Base-by-base conservation (phyloP, 2,329 filamentous ascomycete genomes). In the Colletotrichum limetticola region DNA sequence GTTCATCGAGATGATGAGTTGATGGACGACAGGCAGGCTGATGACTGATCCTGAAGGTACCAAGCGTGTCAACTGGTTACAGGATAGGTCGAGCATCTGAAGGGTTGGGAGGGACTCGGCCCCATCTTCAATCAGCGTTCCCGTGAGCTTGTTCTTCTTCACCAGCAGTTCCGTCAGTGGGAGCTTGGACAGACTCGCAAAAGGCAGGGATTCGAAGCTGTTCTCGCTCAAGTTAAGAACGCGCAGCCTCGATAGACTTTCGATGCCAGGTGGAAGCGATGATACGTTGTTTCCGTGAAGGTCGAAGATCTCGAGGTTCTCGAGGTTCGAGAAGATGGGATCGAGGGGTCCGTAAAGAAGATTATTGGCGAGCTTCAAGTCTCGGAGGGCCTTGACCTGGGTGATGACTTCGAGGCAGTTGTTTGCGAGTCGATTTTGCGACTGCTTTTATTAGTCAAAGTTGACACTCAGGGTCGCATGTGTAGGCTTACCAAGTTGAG, bases 221-320 rank as follows among this genome's bases (percentile, higher is more conserved):
- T 99, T 99, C 76, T 95, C 91, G 70, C 92, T 91, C 26, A 98
- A 80, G 78, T 98, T 96, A 63, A 98, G 84, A 11, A 93, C 88
- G 30, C 93, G 91, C 35, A 99, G 87, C 28, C 89, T 89, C 3
- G 85, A 84, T 74, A 98, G 88, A 32, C 90, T 88, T n/a, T 88
- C 87, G 2, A 98, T 79, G 14, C 89, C 88, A 11, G 88, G 83
- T 0, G 95, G 94, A 19, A 99, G 85, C 1, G 87, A 86, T 8
- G 92, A 91, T 24, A 99, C 87, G 74, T 91, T 90, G 82, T 99
- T 99, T 16, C 90, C 89, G 75, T 94, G 94, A 9, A 98, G 79
- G 75, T 98, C 95, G 9, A 98, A 85, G 22, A 91, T 88, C 80
- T 98, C 95, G 0, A 99, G 86, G 63, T 91, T 91, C 46, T 82